Percentiles rank a stretch among this genome's conserved stretches.
Conservation (phyloP, 2,329 filamentous ascomycete species). For the Xylaria sp. region DNA sequence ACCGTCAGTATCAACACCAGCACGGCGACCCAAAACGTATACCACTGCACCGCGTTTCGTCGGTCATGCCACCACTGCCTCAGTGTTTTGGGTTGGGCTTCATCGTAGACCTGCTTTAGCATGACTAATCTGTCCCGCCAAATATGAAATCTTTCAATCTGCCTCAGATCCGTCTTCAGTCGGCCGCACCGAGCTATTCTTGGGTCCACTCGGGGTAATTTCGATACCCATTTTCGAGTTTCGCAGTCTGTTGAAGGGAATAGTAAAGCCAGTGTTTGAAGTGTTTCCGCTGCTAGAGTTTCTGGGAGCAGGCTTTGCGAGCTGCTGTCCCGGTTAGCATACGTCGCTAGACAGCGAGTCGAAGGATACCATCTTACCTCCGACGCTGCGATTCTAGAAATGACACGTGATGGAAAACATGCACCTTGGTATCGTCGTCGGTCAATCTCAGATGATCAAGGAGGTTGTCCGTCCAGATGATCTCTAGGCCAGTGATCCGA, state of each 20-base stretch:
- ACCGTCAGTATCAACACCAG: slow-evolving; percentile 44
- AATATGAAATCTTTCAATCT: slow-evolving; percentile 43
- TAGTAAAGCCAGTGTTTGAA: slow-evolving; percentile 11
- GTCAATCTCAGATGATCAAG: slow-evolving; percentile 45
- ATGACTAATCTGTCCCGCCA: slow-evolving; percentile 51
- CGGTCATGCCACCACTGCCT: slow-evolving; percentile 51
- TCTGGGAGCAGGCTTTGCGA: slow-evolving; percentile 6
- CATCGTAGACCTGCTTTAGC: slow-evolving; percentile 49
- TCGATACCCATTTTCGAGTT: slow-evolving; percentile 4
- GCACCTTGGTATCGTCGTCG: slow-evolving; percentile 43
- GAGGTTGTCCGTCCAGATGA: slow-evolving; percentile 45
- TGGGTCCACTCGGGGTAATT: slow-evolving; percentile 34
- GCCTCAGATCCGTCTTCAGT: slow-evolving; percentile 42
- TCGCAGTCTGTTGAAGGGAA: slow-evolving; percentile 34
- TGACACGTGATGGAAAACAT: slow-evolving; percentile 47
- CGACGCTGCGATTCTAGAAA: slow-evolving; percentile 40
- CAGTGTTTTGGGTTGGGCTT: slow-evolving; percentile 43
- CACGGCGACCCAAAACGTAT: slow-evolving; percentile 53
- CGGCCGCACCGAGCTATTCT: slow-evolving; percentile 36
- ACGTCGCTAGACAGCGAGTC: background rate
- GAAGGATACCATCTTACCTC: background rate
- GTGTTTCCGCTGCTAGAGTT: slow-evolving; percentile 2
- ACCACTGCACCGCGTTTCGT: slow-evolving; percentile 50
- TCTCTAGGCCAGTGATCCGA: slow-evolving; percentile 42
- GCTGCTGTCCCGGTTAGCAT: slow-evolving; percentile 3